Evolutionary conservation across 2,329 filamentous ascomycete genomes (phyloP), one percentile per base, ranked within the genome.

Genomic region (Epichloe sp.): DNA sequence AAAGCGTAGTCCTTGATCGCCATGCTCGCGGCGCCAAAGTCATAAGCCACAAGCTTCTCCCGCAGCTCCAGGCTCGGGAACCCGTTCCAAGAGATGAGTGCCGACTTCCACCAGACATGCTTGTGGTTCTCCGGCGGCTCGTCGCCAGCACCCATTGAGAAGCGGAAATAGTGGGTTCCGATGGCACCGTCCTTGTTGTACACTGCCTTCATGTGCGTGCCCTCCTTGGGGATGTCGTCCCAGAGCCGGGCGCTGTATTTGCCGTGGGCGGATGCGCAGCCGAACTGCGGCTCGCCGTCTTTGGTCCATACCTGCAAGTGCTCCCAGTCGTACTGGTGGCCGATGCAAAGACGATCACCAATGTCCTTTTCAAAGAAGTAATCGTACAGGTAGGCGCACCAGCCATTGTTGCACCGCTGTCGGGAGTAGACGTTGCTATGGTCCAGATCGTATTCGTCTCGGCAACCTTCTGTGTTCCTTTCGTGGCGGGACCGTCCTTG

Each of bases 281-380:
- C 65, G 50, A 59, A 65, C 50, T 60, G 51, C 31, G 60, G 57
- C 45, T 48, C 48, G 46, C 57, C 54, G 52, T 62, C 53, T 26
- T 56, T 55, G 2, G 61, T 61, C 64, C 65, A 69, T 10, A 63
- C 59, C 37, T 55, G 54, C 31, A 68, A 58, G 56, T 67, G 62
- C 60, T 68, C 66, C 65, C 65, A 68, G 60, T 69, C 66, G 57
- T 73, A 66, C 5, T 60, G 62, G 58, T 72, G 70, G 2, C 57
- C 57, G 46, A 63, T 62, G 42, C 63, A 44, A 17, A 64, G 55
- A 15, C 63, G 44, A 51, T 62, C 50, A 21, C 55, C 48, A 19
- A 64, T 23, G 49, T 72, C 71, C 61, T 72, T 72, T 54, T 73
- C 70, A 50, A 73, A 73, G 60, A 71, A 73, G 60, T 73, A 72